Conservation (phyloP, 768 basidiomycete species). For the Boletus vermiculosoides region DNA sequence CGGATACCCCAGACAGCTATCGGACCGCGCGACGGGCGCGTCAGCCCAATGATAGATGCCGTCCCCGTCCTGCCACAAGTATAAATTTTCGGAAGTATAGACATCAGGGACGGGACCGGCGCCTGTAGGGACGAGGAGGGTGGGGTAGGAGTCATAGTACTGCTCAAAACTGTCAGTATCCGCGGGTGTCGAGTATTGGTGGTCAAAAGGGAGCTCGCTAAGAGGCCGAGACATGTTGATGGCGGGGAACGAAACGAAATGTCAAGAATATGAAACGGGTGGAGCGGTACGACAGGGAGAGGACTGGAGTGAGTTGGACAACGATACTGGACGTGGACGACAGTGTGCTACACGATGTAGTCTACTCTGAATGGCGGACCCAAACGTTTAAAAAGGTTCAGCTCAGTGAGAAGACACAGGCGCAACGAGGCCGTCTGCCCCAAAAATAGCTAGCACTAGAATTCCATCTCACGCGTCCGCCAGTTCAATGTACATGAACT, state of each 20-base stretch:
- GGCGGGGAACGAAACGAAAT: constrained; percentile 14
- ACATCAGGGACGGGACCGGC: constrained; percentile 19
- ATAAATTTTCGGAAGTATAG: constrained; percentile 29
- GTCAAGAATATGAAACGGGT: constrained; percentile 28
- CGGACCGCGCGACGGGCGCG: constrained; percentile 26
- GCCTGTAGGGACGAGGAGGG: constrained; percentile 16
- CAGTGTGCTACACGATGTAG: constrained; percentile 21
- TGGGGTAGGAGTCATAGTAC: constrained; percentile 21
- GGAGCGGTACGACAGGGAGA: constrained; percentile 1
- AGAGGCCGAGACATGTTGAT: constrained; percentile 26
- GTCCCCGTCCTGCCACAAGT: constrained; percentile 28
- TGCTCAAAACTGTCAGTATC: constrained; percentile 19
- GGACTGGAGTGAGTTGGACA: constrained; percentile 15
- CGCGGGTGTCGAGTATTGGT: constrained; percentile 9
- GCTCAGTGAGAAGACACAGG: constrained; percentile 13
- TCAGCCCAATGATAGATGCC: constrained; percentile 30
- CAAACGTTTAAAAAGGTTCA: constrained; percentile 24
- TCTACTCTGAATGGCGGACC: constrained; percentile 11
- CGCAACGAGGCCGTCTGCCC: constrained; percentile 27
- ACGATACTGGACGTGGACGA: constrained; percentile 2
- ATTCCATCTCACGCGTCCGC: constrained; percentile 24
- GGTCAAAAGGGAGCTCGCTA: constrained; percentile 22
- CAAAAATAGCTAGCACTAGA: constrained; percentile 18
- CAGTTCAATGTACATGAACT: constrained; percentile 17
- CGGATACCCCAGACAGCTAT: constrained; percentile 21